These are phyloP conservation scores for Phyllosticta citrichinensis DNA, from an alignment of 2,329 filamentous ascomycete species.

Conservation along the genomic window DNA sequence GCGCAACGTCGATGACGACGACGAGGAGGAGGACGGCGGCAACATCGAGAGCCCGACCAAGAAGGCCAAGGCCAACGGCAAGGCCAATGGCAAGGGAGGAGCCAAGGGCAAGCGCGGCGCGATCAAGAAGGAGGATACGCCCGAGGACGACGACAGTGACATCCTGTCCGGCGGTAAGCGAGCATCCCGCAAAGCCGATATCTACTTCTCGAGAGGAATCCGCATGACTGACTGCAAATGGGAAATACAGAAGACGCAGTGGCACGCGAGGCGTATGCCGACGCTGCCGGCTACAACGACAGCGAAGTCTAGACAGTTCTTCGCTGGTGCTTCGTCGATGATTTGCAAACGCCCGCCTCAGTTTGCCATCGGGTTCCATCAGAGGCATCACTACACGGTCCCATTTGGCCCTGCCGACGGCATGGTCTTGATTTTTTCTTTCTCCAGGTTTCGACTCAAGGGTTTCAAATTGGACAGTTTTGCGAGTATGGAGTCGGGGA, in stretches of 20 bases:
- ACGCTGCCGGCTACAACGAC: neutral
- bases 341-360: too few relatives aligned
- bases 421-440: neutral
- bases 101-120: neutral
- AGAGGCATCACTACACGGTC: neutral
- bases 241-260: neutral
- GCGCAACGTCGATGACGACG: neutral
- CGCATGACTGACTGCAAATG: neutral
- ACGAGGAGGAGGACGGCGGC: neutral
- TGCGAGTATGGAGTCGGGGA: neutral
- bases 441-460: neutral
- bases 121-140: neutral
- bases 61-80: neutral
- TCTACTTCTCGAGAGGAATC: neutral
- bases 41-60: neutral
- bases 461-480: neutral
- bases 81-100: neutral
- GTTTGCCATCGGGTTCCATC: too few relatives aligned
- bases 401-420: too few relatives aligned
- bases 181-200: neutral
- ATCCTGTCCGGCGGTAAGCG: neutral
- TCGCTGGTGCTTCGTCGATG: too few relatives aligned
- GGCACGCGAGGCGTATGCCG: neutral
- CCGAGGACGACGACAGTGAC: neutral
- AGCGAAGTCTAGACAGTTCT: neutral